Evolutionary conservation across 1,284 basidiomycete species (phyloP).

Genomic region (Leccinum pachyderme): DNA sequence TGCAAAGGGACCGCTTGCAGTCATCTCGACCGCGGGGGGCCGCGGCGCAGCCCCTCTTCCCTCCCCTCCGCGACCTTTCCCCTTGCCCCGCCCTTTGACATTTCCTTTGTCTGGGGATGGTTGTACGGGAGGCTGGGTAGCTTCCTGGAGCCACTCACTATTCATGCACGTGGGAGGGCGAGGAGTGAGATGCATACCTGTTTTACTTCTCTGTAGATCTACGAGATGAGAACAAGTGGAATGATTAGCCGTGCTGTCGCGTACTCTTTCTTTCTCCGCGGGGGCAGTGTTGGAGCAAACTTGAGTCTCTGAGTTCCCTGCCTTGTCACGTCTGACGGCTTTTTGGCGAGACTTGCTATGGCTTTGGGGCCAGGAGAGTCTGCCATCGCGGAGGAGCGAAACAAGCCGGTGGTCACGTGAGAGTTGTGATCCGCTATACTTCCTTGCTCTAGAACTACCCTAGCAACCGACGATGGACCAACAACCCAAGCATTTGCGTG

Average conservation of each 20-base stretch:
- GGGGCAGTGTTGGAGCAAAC: slow-evolving; percentile 73
- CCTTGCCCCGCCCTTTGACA: slow-evolving; percentile 51
- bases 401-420: slow-evolving; percentile 22
- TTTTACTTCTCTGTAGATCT: slow-evolving; percentile 38
- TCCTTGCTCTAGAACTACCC: too few relatives aligned
- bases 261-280: slow-evolving; percentile 74
- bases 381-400: slow-evolving; percentile 16
- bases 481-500: slow-evolving; percentile 57
- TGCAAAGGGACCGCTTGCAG: slow-evolving; percentile 80
- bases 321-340: slow-evolving; percentile 64
- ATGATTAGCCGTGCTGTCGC: slow-evolving; percentile 29
- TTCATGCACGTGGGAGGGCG: not conserved
- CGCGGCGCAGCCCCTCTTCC: slow-evolving; percentile 48
- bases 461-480: slow-evolving; percentile 32
- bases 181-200: slow-evolving; percentile 34
- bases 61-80: slow-evolving; percentile 47
- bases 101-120: slow-evolving; percentile 37
- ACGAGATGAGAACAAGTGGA: slow-evolving; percentile 17
- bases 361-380: slow-evolving; percentile 46
- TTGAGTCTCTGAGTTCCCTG: slow-evolving; percentile 73
- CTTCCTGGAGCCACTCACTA: slow-evolving; percentile 45
- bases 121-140: slow-evolving; percentile 29
- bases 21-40: slow-evolving; percentile 62
- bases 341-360: slow-evolving; percentile 72
- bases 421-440: not conserved